Evolutionary conservation across 257 asterid genomes (phyloP).

Genomic region (Nicotiana sylvestris): DNA sequence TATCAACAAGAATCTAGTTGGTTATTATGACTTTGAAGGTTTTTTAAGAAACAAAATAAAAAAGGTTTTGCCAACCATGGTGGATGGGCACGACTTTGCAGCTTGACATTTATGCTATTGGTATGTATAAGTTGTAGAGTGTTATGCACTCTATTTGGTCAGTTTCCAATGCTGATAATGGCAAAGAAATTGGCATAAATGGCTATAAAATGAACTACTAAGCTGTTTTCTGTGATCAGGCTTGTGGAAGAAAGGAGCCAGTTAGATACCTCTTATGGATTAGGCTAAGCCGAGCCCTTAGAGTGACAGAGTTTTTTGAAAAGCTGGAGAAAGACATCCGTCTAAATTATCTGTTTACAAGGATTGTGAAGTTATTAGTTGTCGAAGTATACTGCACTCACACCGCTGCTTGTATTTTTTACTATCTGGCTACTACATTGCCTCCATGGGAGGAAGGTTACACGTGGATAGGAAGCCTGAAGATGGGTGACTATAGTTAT

Average conservation of each 20-base stretch:
- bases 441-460: constrained; percentile 64
- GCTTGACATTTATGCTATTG: too few relatives aligned
- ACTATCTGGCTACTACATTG: constrained; percentile 71
- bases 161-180: neutral
- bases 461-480: constrained; percentile 75
- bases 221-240: constrained; percentile 28
- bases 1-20: neutral
- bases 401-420: constrained; percentile 74
- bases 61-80: too few relatives aligned
- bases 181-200: neutral
- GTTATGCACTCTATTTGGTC: neutral
- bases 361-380: constrained; percentile 63
- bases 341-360: constrained; percentile 53
- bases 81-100: too few relatives aligned
- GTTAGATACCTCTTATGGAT: constrained; percentile 71
- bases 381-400: constrained; percentile 76
- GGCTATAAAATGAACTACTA: neutral
- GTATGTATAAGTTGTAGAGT: too few relatives aligned
- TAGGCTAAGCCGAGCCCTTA: constrained; percentile 55
- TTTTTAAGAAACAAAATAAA: too few relatives aligned
- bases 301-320: constrained; percentile 55
- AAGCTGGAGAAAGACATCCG: constrained; percentile 68
- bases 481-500: constrained; percentile 56
- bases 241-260: constrained; percentile 43
- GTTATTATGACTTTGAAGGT: neutral